Base-by-base conservation (phyloP, 2,329 filamentous ascomycete species). In the Cytospora leucostoma region DNA sequence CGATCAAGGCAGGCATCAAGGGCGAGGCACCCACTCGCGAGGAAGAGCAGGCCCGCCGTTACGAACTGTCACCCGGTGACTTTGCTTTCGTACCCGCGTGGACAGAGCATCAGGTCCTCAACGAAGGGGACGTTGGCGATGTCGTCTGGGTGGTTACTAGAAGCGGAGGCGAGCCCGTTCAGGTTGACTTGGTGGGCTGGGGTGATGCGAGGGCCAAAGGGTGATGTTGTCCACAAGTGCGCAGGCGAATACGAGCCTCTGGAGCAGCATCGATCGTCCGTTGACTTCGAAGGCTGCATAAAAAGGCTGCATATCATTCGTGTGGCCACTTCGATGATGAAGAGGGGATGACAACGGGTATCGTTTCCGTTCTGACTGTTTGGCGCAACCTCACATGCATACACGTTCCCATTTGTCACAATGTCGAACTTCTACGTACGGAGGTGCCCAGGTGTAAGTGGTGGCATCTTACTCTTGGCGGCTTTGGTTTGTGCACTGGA, bases 1-100 rank as follows among this genome's bases (percentile, higher is more conserved):
- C 61, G n/a, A 58, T 63, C 32, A 60, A 49, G n/a, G 61, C 64
- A 54, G 61, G 61, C 37, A 40, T 65, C 13, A 63, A 58, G 33
- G 64, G 64, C 15, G 53, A 65, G 50, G 40, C 59, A 10, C 52
- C 56, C 27, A 44, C 52, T 11, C 47, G n/a, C 15, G 82, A 85
- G 13, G 81, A 80, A 54, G 76, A 77, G 38, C 75, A 79, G 35
- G 72, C 80, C 0, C 82, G 82, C 65, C 81, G 82, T 38, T 81
- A 88, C 66, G 77, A 83, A 19, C 78, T 92, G 7, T 74, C 74
- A 1, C 79, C 84, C 0, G 89, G 89, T 0, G 88, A 91, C 72
- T 92, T 90, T 73, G 88, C 87, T 3, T 80, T 90, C 61, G 82
- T 92, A 13, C 89, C 89, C 0, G 84, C 88, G 0, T 90, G 83